Base-by-base conservation (phyloP, 1,139 yeast species). In the Saccharomyces hybrid region DNA sequence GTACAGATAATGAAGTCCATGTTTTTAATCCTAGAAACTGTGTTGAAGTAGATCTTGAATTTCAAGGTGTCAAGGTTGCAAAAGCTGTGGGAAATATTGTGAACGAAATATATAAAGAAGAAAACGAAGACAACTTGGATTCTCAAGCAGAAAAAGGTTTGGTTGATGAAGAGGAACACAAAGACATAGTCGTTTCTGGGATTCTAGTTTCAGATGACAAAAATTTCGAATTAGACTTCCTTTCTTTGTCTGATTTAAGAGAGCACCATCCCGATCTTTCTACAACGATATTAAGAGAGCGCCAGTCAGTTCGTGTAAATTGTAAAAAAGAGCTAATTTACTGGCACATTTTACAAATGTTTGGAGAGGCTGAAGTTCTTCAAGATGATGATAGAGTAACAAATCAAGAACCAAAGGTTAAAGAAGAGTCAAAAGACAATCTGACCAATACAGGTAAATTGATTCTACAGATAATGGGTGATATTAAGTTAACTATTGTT, bases 271-370 rank as follows among this genome's bases (percentile, higher is more conserved):
- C 96, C 0, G 95, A 89, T 53, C 76, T 93, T 55, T 84, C 95
- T 0, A 88, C 98, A 0, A 88, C 96, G 1, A 80, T 87, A 11
- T 84, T 93, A 28, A 84, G 84, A 63, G 96, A 95, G 59, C 80
- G 87, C 59, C 96, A 91, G 67, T 78, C 83, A 14, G 73, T 93
- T 32, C 79, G 81, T 53, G 88, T 95, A 51, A 83, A 85, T 67
- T 95, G 97, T 4, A 88, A 87, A 51, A 80, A 88, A 31, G 86
- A 88, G 49, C 76, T 93, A 56, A 81, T 95, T 57, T 79, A 81
- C 59, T 93, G 95, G 89, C 98, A 93, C 68, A 78, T 93, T 58
- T 83, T 87, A 58, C 98, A 91, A 67, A 93, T 95, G 99, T 93
- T 93, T 77, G 98, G 98, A 1, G 82, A 79, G 63, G 80, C 90